A percentile compares a stretch with the other conserved stretches of the same genome.
Evolutionary conservation across 2,329 filamentous ascomycete genomes (phyloP).

Genomic region (Alternaria sp.): DNA sequence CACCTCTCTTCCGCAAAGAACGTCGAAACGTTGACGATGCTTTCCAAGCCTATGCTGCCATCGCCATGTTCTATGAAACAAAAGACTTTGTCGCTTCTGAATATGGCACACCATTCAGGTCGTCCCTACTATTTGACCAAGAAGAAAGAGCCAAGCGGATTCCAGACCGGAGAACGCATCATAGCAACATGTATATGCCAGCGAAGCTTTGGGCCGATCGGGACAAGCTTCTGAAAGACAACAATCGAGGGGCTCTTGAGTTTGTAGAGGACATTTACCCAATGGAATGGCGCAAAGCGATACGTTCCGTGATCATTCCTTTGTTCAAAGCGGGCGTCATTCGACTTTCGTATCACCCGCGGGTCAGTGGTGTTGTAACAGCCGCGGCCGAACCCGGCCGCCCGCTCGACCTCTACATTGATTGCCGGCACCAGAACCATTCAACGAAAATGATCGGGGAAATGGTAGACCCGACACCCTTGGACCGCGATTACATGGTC

Average conservation of each 20-base stretch:
- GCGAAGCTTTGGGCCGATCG: slow-evolving; percentile 52
- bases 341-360: slow-evolving; percentile 35
- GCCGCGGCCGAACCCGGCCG: slow-evolving; percentile 50
- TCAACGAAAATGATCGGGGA: slow-evolving; percentile 28
- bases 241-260: slow-evolving; percentile 16
- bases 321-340: slow-evolving; percentile 57
- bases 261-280: slow-evolving; percentile 42
- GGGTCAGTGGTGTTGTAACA: slow-evolving; percentile 49
- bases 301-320: slow-evolving; percentile 55
- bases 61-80: slow-evolving; percentile 32
- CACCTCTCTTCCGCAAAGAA: slow-evolving; percentile 25
- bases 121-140: slow-evolving; percentile 53
- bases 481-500: slow-evolving; percentile 45
- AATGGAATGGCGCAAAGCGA: slow-evolving; percentile 52
- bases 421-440: slow-evolving; percentile 48
- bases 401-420: slow-evolving; percentile 39
- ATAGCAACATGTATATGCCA: slow-evolving; percentile 50
- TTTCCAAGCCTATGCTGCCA: slow-evolving; percentile 31
- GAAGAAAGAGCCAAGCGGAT: slow-evolving; percentile 49
- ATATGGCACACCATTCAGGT: slow-evolving; percentile 44
- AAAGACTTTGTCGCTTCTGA: slow-evolving; percentile 50
- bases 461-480: slow-evolving; percentile 46
- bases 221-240: slow-evolving; percentile 35
- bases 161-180: slow-evolving; percentile 50
- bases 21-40: slow-evolving; percentile 33